Conservation (phyloP, 345 rosid genomes). For the Brassica nigra region DNA sequence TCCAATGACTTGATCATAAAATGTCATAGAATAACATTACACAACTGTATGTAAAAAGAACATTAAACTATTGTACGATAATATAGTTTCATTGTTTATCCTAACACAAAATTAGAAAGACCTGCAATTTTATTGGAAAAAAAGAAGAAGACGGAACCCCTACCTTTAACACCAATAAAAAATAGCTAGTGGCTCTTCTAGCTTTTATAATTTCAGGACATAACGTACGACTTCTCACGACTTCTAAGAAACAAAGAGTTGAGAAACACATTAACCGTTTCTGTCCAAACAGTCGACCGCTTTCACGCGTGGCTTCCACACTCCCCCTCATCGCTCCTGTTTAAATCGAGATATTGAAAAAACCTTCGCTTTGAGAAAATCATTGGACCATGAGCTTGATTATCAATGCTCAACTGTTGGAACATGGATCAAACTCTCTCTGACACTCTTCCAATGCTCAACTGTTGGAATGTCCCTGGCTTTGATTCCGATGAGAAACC, state of each 20-base stretch:
- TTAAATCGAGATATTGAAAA: not conserved
- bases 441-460: too few species aligned
- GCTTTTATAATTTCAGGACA: conserved; percentile 5
- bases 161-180: not conserved
- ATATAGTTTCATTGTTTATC: not conserved
- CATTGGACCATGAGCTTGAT: not conserved
- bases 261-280: conserved; percentile 23
- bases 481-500: too few species aligned
- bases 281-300: conserved; percentile 29
- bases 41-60: not conserved
- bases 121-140: not conserved
- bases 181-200: conserved; percentile 30
- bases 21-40: not conserved
- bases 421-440: too few species aligned
- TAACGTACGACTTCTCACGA: conserved; percentile 34
- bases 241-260: conserved; percentile 26
- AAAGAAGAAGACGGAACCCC: not conserved
- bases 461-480: too few species aligned
- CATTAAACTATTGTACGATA: not conserved
- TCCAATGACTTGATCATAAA: not conserved
- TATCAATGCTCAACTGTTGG: too few species aligned
- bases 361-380: not conserved
- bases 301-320: conserved; percentile 37
- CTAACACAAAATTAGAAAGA: not conserved
- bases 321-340: not conserved